Evolutionary conservation across 176 grass and related monocot genomes (phyloP), one percentile per base, ranked within the genome.

Genomic region (Oryza australiensis): DNA sequence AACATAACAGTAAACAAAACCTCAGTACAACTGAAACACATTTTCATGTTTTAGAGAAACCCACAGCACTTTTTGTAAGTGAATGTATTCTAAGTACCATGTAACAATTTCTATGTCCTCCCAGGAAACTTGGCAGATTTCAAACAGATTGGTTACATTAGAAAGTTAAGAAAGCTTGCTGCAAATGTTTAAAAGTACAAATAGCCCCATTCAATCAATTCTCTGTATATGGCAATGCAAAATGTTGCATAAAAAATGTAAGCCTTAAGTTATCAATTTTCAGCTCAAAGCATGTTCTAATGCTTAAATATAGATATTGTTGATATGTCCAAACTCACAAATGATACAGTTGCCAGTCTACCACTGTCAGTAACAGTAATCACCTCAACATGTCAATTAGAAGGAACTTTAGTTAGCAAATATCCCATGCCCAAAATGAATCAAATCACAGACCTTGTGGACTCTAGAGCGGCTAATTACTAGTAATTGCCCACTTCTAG

Each of bases 1-100:
- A 83, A 94, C 62, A 71, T 37, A 57, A 38, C 22, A 60, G 9
- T 59, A 75, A 72, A 57, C 66, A 22, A 80, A 64, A 73, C 1
- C 3, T 64, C 23, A 77, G 41, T 38, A 46, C 12, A 74, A 48
- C 12, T 57, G 12, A 72, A 76, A 88, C 37, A 67, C 20, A 15
- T 42, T 20, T 30, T 55, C 57, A 22, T 62, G 12, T 5, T 67
- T 66, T 66, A 76, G 12, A 64, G 4, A 10, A 10, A 76, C 24
- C 65, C n/a, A 66, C 20, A 66, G 26, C 82, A 72, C 26, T 53
- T 1, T 22, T n/a, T 57, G 7, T 23, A 57, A 51, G 9, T n/a
- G 53, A 57, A 9, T 57, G 53, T 57, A 57, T 57, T 57, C 22
- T 23, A 57, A 23, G 53, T 57, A 57, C 5, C 53, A 57, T 2